A percentile compares a stretch with the other conserved stretches of the same genome.
phyloP scores from a whole-genome alignment of 129 eudicot genomes.

The Dittrichia graveolens region DNA sequence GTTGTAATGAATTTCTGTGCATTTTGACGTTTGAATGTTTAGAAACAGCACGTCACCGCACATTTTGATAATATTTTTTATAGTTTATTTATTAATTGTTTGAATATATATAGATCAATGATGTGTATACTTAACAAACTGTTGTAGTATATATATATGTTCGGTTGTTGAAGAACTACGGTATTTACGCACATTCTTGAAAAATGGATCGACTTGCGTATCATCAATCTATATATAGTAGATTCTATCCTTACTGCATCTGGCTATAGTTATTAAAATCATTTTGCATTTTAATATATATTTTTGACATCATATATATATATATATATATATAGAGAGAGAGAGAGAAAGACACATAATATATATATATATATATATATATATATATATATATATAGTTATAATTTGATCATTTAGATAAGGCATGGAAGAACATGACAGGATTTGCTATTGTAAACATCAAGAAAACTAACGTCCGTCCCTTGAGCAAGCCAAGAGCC shows the following conservation, averaged over 20 bases:
- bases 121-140: no score
- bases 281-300: constrained; percentile 2
- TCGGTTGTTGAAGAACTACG: background rate
- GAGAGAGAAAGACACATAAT: background rate
- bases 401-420: constrained; percentile 23
- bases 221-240: background rate
- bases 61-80: background rate
- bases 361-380: constrained; percentile 16
- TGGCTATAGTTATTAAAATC: constrained; percentile 15
- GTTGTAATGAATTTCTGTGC: background rate
- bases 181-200: background rate
- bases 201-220: background rate
- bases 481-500: constrained; percentile 28
- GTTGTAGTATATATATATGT: background rate
- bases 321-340: no score
- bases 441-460: constrained; percentile 23
- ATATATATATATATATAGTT: background rate
- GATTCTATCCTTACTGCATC: background rate
- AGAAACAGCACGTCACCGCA: background rate
- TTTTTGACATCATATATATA: background rate
- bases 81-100: background rate
- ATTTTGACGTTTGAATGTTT: background rate
- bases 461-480: constrained; percentile 31
- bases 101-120: no score
- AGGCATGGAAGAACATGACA: constrained; percentile 37